Percentiles rank a stretch among this genome's conserved stretches.
Conservation (phyloP, 805 yeast species). For the Pichia californica region DNA sequence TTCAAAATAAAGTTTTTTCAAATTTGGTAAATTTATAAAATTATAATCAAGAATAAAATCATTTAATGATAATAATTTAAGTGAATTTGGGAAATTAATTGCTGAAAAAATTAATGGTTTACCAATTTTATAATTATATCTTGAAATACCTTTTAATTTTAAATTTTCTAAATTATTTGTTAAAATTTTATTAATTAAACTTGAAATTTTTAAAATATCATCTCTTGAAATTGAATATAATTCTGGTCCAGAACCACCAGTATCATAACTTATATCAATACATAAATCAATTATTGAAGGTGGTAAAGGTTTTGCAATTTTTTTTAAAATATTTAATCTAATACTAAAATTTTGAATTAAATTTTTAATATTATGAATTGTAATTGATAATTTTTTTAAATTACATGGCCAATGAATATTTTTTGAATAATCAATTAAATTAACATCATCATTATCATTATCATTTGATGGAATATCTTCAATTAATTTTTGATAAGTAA, state of each 20-base stretch:
- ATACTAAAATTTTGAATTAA: constrained; percentile 24
- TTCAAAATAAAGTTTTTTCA: constrained; percentile 23
- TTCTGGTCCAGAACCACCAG: constrained; percentile 28
- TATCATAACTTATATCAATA: constrained; percentile 27
- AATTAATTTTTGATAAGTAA: constrained; percentile 20
- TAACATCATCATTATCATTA: neutral
- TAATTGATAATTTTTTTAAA: constrained; percentile 23
- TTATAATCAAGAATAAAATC: constrained; percentile 27
- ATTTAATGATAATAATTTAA: constrained; percentile 23
- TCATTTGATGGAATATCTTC: constrained; percentile 10
- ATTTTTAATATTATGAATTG: constrained; percentile 26
- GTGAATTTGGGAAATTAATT: constrained; percentile 23
- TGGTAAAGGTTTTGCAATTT: constrained; percentile 25
- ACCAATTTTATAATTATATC: constrained; percentile 27
- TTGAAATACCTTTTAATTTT: constrained; percentile 27
- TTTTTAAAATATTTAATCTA: constrained; percentile 22
- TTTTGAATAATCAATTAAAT: neutral
- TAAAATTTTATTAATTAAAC: constrained; percentile 21
- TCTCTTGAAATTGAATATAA: constrained; percentile 23
- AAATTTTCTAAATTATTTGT: constrained; percentile 23
- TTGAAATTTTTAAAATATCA: constrained; percentile 24
- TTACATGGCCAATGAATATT: constrained; percentile 25
- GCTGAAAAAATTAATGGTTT: constrained; percentile 26
- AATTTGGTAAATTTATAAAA: constrained; percentile 20
- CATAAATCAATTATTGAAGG: constrained; percentile 24